Evolutionary conservation across 345 rosid species (phyloP), one percentile per base, ranked within the genome.

Genomic region (Rhizophora apiculata): DNA sequence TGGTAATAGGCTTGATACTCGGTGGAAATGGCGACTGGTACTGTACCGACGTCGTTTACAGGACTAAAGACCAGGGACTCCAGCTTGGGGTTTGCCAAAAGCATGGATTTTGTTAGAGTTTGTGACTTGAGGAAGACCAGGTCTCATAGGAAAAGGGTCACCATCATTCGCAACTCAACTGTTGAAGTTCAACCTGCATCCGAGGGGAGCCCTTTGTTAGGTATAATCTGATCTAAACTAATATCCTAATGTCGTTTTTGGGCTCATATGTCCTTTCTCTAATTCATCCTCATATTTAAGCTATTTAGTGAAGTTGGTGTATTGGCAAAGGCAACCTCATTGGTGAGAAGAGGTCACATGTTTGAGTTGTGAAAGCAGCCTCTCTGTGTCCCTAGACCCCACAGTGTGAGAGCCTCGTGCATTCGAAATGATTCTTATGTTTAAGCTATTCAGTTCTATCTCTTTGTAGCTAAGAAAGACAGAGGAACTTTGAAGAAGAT

Each of bases 141-240:
- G 78, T 82, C 82, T 61, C 73, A 77, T 52, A 69, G 82, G 37
- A 90, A 77, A 74, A 86, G 80, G 60, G 76, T 86, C 31, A 76
- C 83, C 0, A 75, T 86, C 68, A 81, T 90, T 64, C 81, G 88
- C 70, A 90, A 71, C 82, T 90, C 93, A n/a, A 79, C 80, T 51
- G 88, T 89, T 16, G 86, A 95, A 78, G 86, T 92, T 30, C 88
- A 88, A 81, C 89, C 96, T 70, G 92, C 92, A 48, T 87, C 96
- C 6, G 91, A 85, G 49, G 96, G 96, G 61, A 92, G 92, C 77
- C 96, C 96, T 62, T 77, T 95, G 53, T 75, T 95, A 81, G 99
- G 99, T 92, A 85, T 64, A 27, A 6, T 60, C 20, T 46, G 7
- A 20, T 53, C 16, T 51, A 24, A 20, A 52, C 34, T 19, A 29